phyloP scores from a whole-genome alignment of 2,329 filamentous ascomycete species.

The Colletotrichum truncatum region DNA sequence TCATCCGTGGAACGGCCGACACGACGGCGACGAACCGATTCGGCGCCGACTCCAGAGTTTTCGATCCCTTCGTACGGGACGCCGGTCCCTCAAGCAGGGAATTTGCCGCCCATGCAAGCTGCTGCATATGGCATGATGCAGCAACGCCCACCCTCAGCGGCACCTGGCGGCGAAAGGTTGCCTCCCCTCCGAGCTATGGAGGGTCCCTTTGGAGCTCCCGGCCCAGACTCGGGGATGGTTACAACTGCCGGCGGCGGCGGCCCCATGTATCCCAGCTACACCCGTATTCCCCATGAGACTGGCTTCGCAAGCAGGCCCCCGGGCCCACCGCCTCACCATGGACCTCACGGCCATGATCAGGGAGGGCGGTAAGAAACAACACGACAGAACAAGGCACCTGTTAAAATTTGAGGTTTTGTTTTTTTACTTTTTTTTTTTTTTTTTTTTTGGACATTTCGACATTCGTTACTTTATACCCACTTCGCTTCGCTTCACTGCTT shows the following conservation, averaged over 20 bases:
- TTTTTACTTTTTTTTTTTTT: not conserved
- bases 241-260: conserved; percentile 15
- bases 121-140: conserved; percentile 46
- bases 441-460: not conserved
- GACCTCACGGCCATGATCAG: conserved; percentile 16
- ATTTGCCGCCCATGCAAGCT: conserved; percentile 52
- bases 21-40: conserved; percentile 57
- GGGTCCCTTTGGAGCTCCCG: conserved; percentile 32
- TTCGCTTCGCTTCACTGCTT: conserved; percentile 16
- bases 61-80: conserved; percentile 50
- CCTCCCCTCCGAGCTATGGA: conserved; percentile 60
- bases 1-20: conserved; percentile 54
- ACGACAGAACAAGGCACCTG: conserved; percentile 14
- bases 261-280: conserved; percentile 27
- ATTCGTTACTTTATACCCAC: conserved; percentile 24
- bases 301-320: conserved; percentile 27
- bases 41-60: conserved; percentile 51
- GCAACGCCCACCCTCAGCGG: conserved; percentile 47
- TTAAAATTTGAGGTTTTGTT: not conserved
- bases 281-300: conserved; percentile 30
- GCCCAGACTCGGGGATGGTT: not conserved
- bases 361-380: conserved; percentile 9
- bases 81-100: conserved; percentile 41
- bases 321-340: conserved; percentile 16
- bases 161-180: conserved; percentile 51